These are phyloP conservation scores for Aspergillus costaricaensis DNA, from an alignment of 2,329 filamentous ascomycete species.

Conservation along the genomic window DNA sequence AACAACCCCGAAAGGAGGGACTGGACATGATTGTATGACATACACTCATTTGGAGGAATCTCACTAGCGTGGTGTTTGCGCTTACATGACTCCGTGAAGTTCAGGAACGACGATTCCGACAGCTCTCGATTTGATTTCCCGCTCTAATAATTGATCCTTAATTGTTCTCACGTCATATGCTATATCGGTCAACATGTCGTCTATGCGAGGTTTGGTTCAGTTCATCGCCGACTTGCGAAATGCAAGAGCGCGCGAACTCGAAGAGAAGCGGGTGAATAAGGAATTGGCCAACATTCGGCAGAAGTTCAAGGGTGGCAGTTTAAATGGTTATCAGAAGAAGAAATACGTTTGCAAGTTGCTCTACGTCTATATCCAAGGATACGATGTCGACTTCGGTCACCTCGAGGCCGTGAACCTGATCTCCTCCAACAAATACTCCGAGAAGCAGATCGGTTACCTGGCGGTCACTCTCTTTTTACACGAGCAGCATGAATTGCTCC, in stretches of 20 bases:
- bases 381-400: constrained; percentile 98
- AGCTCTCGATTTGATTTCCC: neutral
- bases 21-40: constrained; percentile 37
- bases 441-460: constrained; percentile 98
- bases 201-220: constrained; percentile 77
- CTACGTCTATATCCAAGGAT: constrained; percentile 98
- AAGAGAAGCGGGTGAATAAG: constrained; percentile 99
- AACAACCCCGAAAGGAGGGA: constrained; percentile 1
- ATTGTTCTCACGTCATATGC: neutral
- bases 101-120: neutral
- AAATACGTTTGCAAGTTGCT: constrained; percentile 99
- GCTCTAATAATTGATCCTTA: neutral
- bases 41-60: constrained; percentile 5
- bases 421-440: constrained; percentile 94
- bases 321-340: constrained; percentile 98
- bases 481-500: constrained; percentile 92
- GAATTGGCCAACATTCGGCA: constrained; percentile 97
- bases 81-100: neutral
- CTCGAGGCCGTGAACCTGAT: constrained; percentile 98
- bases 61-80: constrained; percentile 5
- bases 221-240: constrained; percentile 98
- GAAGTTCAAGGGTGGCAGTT: constrained; percentile 93
- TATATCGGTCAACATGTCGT: constrained; percentile 40
- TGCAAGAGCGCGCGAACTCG: constrained; percentile 87
- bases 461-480: constrained; percentile 97